Percentiles rank a stretch among this genome's conserved stretches.
These are phyloP conservation scores for Cardiospermum halicacabum DNA, from an alignment of 345 rosid genomes.

Conservation along the genomic window DNA sequence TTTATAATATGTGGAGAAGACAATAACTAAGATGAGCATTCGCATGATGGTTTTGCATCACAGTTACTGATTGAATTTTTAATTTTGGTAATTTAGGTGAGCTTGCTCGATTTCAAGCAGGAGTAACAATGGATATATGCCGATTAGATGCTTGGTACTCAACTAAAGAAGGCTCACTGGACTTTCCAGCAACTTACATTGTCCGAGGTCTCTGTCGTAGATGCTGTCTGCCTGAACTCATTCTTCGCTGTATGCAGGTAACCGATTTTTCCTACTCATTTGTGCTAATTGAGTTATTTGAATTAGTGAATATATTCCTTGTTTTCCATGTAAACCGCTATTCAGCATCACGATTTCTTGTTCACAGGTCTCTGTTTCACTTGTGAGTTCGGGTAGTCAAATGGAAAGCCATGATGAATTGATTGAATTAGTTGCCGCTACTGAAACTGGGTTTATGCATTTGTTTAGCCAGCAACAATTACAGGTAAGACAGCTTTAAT, in stretches of 20 bases:
- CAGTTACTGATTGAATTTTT: background rate
- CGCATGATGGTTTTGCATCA: background rate
- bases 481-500: constrained; percentile 48
- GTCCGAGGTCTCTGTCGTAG: constrained; percentile 82
- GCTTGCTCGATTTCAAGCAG: constrained; percentile 80
- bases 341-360: background rate
- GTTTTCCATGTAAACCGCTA: background rate
- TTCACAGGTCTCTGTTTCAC: constrained; percentile 74
- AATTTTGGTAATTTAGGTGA: constrained; percentile 58
- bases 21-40: background rate
- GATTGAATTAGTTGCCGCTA: constrained; percentile 71
- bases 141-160: constrained; percentile 95
- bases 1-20: background rate
- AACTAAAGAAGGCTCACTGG: constrained; percentile 59
- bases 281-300: background rate
- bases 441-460: constrained; percentile 61
- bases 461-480: constrained; percentile 87
- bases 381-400: constrained; percentile 61
- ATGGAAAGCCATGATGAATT: constrained; percentile 70
- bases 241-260: constrained; percentile 92
- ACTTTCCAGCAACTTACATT: constrained; percentile 73
- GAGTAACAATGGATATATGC: constrained; percentile 92
- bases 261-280: constrained; percentile 1
- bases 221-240: constrained; percentile 90
- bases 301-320: background rate